Evolutionary conservation across 257 asterid genomes (phyloP).

Genomic region (Echium plantagineum): DNA sequence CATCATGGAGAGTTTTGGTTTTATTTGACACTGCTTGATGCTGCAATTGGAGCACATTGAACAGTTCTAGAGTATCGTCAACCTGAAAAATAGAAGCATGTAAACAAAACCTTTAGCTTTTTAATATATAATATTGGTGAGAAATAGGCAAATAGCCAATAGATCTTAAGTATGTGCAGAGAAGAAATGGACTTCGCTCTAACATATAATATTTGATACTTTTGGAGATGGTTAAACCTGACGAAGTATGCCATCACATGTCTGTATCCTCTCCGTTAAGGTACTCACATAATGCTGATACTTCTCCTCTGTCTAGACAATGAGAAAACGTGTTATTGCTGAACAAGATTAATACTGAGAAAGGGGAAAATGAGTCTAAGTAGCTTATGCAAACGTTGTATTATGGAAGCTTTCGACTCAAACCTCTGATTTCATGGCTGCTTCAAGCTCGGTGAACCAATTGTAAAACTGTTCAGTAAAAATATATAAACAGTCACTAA

Average conservation of each 20-base stretch:
- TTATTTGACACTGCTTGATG: slow-evolving; percentile 96
- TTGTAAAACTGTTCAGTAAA: slow-evolving; percentile 72
- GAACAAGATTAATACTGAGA: background rate
- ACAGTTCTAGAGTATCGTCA: slow-evolving; percentile 89
- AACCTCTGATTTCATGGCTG: slow-evolving; percentile 99
- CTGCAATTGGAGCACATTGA: slow-evolving; percentile 86
- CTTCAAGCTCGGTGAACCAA: slow-evolving; percentile 93
- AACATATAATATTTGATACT: too few relatives aligned
- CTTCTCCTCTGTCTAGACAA: slow-evolving; percentile 79
- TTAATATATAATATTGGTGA: background rate
- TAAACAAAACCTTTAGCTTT: slow-evolving; percentile 13
- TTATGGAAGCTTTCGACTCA: slow-evolving; percentile 13
- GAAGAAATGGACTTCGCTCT: too few relatives aligned
- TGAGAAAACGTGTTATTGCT: background rate
- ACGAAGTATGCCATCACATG: slow-evolving; percentile 80
- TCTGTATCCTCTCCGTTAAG: slow-evolving; percentile 75
- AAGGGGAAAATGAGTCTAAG: background rate
- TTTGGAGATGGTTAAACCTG: slow-evolving; percentile 32
- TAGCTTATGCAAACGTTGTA: background rate
- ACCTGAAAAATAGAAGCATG: slow-evolving; percentile 45
- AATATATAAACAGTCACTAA: slow-evolving; percentile 3
- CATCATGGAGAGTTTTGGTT: slow-evolving; percentile 97
- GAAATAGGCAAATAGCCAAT: background rate
- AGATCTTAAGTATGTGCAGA: background rate
- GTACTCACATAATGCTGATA: slow-evolving; percentile 94